Percentiles rank a stretch among this genome's conserved stretches.
These are phyloP conservation scores for Entoloma clypeatum DNA, from an alignment of 1,284 basidiomycete genomes.

Conservation along the genomic window DNA sequence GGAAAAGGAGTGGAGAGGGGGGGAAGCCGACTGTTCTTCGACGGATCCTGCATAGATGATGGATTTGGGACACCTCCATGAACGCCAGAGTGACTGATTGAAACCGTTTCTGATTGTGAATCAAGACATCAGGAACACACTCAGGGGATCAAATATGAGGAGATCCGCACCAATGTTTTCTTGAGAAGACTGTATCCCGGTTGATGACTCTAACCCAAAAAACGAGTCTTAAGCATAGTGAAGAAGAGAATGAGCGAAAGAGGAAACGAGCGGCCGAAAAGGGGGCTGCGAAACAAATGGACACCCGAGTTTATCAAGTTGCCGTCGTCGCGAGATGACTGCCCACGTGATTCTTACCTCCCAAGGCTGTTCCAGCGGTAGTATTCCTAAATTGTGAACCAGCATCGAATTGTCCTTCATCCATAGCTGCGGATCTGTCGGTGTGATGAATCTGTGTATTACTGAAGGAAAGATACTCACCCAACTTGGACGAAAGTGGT, in stretches of 20 bases:
- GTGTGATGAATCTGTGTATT: too few relatives aligned
- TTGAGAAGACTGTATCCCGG: slow-evolving; percentile 9
- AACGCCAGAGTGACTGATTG: too few relatives aligned
- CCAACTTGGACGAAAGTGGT: not conserved
- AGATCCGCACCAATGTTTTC: slow-evolving; percentile 16
- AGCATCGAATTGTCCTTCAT: slow-evolving; percentile 13
- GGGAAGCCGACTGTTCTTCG: slow-evolving; percentile 15
- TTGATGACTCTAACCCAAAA: slow-evolving; percentile 23
- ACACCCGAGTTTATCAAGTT: not conserved
- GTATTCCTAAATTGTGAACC: too few relatives aligned
- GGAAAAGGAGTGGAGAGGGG: slow-evolving; percentile 15
- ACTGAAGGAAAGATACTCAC: too few relatives aligned
- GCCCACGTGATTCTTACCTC: slow-evolving; percentile 10
- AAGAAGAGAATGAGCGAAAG: slow-evolving; percentile 12
- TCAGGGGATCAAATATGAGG: slow-evolving; percentile 18
- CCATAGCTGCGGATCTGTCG: not conserved
- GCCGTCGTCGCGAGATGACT: not conserved
- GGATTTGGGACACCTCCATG: slow-evolving; percentile 22
- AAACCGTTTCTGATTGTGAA: too few relatives aligned
- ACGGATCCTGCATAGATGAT: slow-evolving; percentile 22
- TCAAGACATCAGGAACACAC: too few relatives aligned
- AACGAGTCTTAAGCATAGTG: slow-evolving; percentile 21
- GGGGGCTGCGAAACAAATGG: not conserved
- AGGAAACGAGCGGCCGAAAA: slow-evolving; percentile 6
- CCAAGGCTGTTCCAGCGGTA: not conserved